Evolutionary conservation across 2,329 filamentous ascomycete genomes (phyloP), one percentile per base, ranked within the genome.

Genomic region (Drechmeria coniospora): DNA sequence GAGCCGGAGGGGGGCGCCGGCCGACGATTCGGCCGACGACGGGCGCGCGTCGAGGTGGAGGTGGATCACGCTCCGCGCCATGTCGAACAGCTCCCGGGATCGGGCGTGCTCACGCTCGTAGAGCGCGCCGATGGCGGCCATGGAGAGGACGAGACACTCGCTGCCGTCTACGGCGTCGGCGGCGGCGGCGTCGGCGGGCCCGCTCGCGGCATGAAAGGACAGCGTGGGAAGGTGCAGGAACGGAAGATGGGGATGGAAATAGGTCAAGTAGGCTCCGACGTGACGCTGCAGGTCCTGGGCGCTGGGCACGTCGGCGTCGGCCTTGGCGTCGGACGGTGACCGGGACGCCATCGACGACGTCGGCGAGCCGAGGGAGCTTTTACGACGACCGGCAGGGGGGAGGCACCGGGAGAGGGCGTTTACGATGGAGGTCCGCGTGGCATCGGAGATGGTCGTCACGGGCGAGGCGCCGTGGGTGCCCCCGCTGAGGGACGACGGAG

Each of bases 51-150:
- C 87, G 19, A 98, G 68, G 47, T 93, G 93, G 35, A 86, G 64
- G 37, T 87, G 77, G 32, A 95, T 92, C 77, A 93, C 83, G 56
- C 84, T 92, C 61, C 94, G 94, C 26, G 86, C 81, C 47, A 84
- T 78, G 40, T 92, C 82, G 44, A 94, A 94, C 6, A 98, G 56
- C 25, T 92, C 79, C 48, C 78, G 79, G 15, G 86, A 92, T 30
- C 78, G 69, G 16, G 65, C 63, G 32, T 76, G 72, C 33, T 95
- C 86, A 46, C 77, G 72, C 55, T 94, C 87, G 54, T 93, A 94
- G 21, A 94, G 61, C 20, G 81, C 79, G 14, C 80, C 81, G 39
- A 65, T 60, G n/a, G 81, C 79, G 17, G 79, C 77, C 69, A 87
- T 86, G 12, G 79, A 80, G 20, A 90, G 63, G 32, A 87, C 74